Conservation (phyloP, 2,329 filamentous ascomycete species). For the Penicillium corylophilum region DNA sequence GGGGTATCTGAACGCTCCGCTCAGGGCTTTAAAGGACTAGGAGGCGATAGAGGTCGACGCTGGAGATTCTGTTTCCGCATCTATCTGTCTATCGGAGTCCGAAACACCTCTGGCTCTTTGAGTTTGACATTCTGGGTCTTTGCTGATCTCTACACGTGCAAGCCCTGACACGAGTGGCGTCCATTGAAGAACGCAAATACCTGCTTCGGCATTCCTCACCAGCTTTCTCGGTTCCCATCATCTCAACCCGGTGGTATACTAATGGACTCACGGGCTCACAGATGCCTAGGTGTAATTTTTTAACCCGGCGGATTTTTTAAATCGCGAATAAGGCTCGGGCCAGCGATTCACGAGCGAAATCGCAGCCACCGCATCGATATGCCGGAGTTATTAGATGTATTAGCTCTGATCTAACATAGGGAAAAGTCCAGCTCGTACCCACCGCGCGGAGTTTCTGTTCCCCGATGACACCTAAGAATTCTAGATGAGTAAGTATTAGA, state of each 20-base stretch:
- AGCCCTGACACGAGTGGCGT: background rate
- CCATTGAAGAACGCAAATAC: background rate
- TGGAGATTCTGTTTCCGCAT: background rate
- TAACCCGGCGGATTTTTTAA: too few species aligned
- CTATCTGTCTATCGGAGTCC: background rate
- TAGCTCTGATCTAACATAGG: background rate
- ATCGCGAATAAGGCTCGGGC: background rate
- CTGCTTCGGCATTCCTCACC: background rate
- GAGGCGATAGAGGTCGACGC: background rate
- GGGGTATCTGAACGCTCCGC: too few species aligned
- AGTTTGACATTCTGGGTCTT: background rate
- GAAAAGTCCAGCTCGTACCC: background rate
- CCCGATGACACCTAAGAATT: background rate
- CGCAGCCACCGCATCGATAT: background rate
- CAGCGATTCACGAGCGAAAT: background rate
- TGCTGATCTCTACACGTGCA: background rate
- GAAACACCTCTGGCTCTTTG: background rate
- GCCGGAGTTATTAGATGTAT: background rate
- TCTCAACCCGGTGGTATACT: background rate
- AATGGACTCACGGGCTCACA: too few species aligned
- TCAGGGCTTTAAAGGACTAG: too few species aligned
- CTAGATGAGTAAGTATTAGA: background rate
- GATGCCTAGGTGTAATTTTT: too few species aligned
- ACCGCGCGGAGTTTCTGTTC: background rate
- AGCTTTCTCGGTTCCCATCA: background rate